Base-by-base conservation (phyloP, 495 filamentous ascomycete species). In the Extremus antarcticus region DNA sequence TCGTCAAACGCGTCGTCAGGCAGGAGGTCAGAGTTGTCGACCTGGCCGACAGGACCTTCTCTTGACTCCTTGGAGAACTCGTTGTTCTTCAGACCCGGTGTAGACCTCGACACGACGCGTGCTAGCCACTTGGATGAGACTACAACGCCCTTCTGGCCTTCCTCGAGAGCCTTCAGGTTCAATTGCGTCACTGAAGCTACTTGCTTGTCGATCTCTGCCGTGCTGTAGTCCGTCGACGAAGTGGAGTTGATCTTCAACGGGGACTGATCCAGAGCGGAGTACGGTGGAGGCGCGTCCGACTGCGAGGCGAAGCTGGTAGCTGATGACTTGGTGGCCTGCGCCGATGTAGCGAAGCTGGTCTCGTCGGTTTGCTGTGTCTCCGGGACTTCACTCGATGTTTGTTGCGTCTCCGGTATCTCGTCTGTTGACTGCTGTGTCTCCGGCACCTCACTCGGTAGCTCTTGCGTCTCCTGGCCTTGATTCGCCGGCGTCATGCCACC, bases 111-210 rank as follows among this genome's bases (percentile, higher is more conserved):
- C 55, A 85, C 72, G 1, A 96, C 88, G 35, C 81, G 77, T 41
- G 75, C 75, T 22, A 97, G 74, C 92, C 92, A 98, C 49, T 74
- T 69, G 19, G 73, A 77, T 7, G 91, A 92, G 16, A 98, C 76
- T 11, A 94, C 72, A 61, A 84, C 95, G 25, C 82, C 87, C 58
- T 81, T 78, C 57, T 87, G 79, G 15, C 84, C 83, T 49, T 91
- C 86, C 55, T 78, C 61, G 25, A 83, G 66, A 4, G 76, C 73
- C 4, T 70, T 65, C 45, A 75, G 65, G 50, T 72, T 70, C 45
- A 81, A 72, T 17, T 75, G 73, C 50, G 76, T 70, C 16, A 98
- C 86, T 9, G 78, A 76, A 21, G 75, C 75, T 43, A 94, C 78
- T 60, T 96, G 94, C 24, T 88, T 83, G 48, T 90, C 87, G 57